These are phyloP conservation scores for Fusarium sp. DNA, from an alignment of 2,329 filamentous ascomycete species.

Conservation along the genomic window DNA sequence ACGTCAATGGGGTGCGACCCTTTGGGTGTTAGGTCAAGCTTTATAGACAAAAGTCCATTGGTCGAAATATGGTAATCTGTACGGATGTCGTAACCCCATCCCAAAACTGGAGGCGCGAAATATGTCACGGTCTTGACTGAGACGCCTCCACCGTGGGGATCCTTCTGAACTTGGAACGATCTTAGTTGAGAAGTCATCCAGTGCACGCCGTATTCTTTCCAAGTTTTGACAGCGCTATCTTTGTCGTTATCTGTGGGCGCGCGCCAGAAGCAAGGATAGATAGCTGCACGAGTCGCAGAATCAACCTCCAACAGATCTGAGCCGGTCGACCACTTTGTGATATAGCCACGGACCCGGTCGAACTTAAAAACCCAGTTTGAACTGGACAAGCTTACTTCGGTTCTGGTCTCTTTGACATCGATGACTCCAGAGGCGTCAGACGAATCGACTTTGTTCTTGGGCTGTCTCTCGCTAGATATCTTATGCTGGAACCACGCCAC, in stretches of 20 bases:
- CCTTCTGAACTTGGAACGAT: not conserved
- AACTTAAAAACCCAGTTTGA: not conserved
- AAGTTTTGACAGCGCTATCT: not conserved
- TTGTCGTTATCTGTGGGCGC: constrained; percentile 20
- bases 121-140: constrained; percentile 1
- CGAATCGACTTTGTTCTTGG: accelerated
- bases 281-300: not conserved
- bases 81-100: constrained; percentile 17
- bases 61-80: constrained; percentile 4
- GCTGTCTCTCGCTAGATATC: not conserved
- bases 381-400: not conserved
- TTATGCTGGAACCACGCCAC: constrained; percentile 22
- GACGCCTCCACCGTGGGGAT: not conserved
- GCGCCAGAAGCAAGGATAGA: constrained; percentile 25
- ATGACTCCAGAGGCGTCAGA: not conserved
- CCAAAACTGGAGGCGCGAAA: constrained; percentile 14
- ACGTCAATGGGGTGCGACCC: constrained; percentile 4
- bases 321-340: constrained; percentile 10
- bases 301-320: constrained; percentile 5
- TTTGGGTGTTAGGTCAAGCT: not conserved
- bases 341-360: constrained; percentile 14
- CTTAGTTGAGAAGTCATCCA: constrained; percentile 20
- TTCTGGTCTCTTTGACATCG: not conserved
- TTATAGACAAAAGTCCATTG: not conserved
- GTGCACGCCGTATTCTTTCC: constrained; percentile 22